Evolutionary conservation across 2,329 filamentous ascomycete species (phyloP), one percentile per base, ranked within the genome.

Genomic region (Aulographum hederae): DNA sequence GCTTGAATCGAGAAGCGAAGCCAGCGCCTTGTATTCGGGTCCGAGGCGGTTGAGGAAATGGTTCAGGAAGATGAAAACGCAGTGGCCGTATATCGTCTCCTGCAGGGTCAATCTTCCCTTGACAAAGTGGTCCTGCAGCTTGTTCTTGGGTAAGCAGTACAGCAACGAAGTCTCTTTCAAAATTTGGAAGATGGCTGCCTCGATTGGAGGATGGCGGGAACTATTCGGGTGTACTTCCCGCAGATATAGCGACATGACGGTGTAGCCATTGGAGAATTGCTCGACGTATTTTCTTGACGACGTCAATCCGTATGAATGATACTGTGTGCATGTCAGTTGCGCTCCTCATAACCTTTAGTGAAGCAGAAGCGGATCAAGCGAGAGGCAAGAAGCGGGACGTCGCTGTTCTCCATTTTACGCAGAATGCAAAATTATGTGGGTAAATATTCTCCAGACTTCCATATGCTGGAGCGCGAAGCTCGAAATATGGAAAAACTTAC

Each of bases 181-280:
- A 61, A 98, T 94, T 58, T 98, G 89, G 57, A 94, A 81, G 42
- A 98, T 93, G 3, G 86, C 89, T 43, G 86, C 78, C 46, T 94
- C 82, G 42, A 95, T 82, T 1, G 84, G 77, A 25, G 86, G 85
- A 50, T 68, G 62, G 41, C 64, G 66, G 38, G 57, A 51, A 16
- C 39, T 44, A n/a, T 66, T 56, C 23, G 69, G 58, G 16, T 65
- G 53, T n/a, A n/a, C n/a, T n/a, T n/a, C n/a, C 41, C 78, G 76
- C 37, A 98, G 67, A 56, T 98, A 98, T 39, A 94, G 71, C 43
- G 84, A 94, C 67, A 95, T 92, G 54, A 95, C 78, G 11, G 82
- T 92, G 52, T 94, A 91, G 38, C 89, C 89, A 54, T 98, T 98
- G 48, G 85, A 89, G 65, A 98, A 98, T 58, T 95, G 89, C 59